Evolutionary conservation across 371 early-diverging fungal genomes (phyloP).

Genomic region (Mortierella polycephala): DNA sequence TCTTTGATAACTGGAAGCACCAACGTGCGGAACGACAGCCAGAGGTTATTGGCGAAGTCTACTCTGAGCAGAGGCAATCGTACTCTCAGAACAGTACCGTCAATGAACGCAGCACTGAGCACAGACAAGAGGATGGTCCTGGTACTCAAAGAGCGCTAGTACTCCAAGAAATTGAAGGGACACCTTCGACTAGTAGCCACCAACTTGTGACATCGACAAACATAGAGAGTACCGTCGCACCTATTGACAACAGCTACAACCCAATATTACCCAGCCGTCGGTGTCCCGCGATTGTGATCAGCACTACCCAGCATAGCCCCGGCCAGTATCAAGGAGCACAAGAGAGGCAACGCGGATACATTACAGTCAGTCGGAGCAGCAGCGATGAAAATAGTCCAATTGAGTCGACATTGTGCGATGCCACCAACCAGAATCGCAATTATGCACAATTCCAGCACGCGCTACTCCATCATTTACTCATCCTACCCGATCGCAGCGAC

Average conservation of each 20-base stretch:
- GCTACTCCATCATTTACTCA: constrained; percentile 19
- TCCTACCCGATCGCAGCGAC: constrained; percentile 19
- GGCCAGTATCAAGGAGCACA: not conserved
- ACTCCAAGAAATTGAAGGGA: not conserved
- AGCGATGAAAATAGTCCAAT: not conserved
- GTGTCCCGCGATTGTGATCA: constrained; percentile 19
- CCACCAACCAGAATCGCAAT: constrained; percentile 8
- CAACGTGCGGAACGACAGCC: constrained; percentile 15
- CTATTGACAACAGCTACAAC: constrained; percentile 9
- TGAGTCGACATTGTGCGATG: constrained; percentile 9
- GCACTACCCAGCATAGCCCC: not conserved
- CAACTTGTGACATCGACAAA: not conserved
- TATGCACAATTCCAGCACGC: constrained; percentile 16
- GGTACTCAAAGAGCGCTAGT: too few relatives aligned
- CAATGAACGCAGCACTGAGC: not conserved
- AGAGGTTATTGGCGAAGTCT: not conserved
- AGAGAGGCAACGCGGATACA: not conserved
- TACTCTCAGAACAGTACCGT: not conserved
- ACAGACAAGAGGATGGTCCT: too few relatives aligned
- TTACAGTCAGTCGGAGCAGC: not conserved
- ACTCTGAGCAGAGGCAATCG: not conserved
- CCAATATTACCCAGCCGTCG: constrained; percentile 4
- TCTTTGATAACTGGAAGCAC: constrained; percentile 63
- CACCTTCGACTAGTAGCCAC: not conserved
- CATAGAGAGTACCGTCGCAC: too few relatives aligned